Percentiles rank a stretch among this genome's conserved stretches.
These are phyloP conservation scores for Zoysia japonica DNA, from an alignment of 176 grass and related monocot species.

Conservation along the genomic window DNA sequence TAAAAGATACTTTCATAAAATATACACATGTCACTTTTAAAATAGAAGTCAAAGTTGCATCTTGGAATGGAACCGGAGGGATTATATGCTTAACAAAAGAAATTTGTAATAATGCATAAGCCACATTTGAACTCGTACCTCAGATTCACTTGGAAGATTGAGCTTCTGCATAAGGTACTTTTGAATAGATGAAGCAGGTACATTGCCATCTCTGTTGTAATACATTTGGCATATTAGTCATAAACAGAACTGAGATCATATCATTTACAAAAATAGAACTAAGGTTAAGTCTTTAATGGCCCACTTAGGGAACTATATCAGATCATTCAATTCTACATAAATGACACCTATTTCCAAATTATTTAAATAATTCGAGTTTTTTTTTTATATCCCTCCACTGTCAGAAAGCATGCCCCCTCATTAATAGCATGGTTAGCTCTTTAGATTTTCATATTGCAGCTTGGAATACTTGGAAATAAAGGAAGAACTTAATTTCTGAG, in stretches of 20 bases:
- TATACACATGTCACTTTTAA: too few relatives aligned
- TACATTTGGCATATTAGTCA: conserved; percentile 20
- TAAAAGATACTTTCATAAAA: too few relatives aligned
- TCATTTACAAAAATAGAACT: conserved; percentile 9
- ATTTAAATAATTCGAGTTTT: neutral
- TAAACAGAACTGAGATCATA: conserved; percentile 14
- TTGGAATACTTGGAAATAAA: neutral
- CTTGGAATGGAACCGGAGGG: too few relatives aligned
- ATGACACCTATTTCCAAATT: neutral
- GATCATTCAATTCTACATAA: neutral
- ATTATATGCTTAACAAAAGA: neutral
- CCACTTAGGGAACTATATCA: neutral
- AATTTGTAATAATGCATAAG: conserved; percentile 14
- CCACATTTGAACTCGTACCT: conserved; percentile 46
- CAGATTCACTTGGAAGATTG: conserved; percentile 67
- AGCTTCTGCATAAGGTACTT: conserved; percentile 86
- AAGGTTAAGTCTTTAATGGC: neutral
- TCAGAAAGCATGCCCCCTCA: neutral
- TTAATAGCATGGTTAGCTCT: neutral
- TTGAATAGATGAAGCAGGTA: conserved; percentile 77
- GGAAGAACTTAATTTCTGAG: neutral
- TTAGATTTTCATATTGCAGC: neutral
- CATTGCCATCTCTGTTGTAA: conserved; percentile 60
- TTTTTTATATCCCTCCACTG: neutral
- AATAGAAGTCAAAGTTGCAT: too few relatives aligned